Base-by-base conservation (phyloP, 129 eudicot genomes). In the Centella asiatica region DNA sequence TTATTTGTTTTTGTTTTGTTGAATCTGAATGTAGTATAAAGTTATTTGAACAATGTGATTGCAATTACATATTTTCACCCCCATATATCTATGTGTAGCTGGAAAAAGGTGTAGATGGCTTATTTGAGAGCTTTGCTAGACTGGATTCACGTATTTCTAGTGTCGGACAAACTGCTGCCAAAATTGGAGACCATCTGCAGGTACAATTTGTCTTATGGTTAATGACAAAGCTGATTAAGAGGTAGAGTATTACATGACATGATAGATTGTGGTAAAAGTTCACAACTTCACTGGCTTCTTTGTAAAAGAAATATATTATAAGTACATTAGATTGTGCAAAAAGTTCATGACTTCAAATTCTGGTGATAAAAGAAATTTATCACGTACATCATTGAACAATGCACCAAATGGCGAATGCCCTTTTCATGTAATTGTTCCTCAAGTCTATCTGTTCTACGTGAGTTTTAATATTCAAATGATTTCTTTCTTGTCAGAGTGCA, bases 161-260 rank as follows among this genome's bases (percentile, higher is more conserved):
- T 73, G 99, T 93, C 83, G 99, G 99, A 10, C 99, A 93, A 68
- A 93, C 96, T 31, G 99, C 99, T 73, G 99, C 99, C 59, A 87
- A 87, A 75, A 93, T 93, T 44, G 99, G 99, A 68, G 99, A 93
- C 78, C 99, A 93, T 77, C 74, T 93, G 65, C 99, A 93, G 99
- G 99, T 93, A 73, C 79, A 56, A 18, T 48, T 67, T 48, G 28
- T 54, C 66, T 53, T 27, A 54, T 71, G 23, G 22, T 45, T 32
- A 26, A n/a, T n/a, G 18, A 37, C 39, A 19, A 56, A 32, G 42
- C 17, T 56, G 26, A 8, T 31, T 1, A 13, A 29, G 39, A 56
- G 17, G 20, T 8, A 13, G 17, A 29, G 18, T 15, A 28, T 20
- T 20, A 58, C 11, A 34, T 58, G 63, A 11, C 28, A 58, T 19